phyloP scores from a whole-genome alignment of 441 rosid genomes.

The Syzygium malaccense region DNA sequence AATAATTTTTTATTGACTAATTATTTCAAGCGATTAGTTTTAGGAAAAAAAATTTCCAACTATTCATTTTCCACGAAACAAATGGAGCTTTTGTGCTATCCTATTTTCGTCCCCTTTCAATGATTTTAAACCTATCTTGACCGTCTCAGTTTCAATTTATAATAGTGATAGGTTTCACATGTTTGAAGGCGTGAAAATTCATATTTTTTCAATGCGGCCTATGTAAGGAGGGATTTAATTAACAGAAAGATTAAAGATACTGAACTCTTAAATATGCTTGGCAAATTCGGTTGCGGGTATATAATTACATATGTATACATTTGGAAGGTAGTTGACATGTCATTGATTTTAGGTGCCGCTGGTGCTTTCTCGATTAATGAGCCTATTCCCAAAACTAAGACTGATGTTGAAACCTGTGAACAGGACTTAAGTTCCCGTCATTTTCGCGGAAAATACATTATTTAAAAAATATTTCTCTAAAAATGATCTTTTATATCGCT shows the following conservation, averaged over 20 bases:
- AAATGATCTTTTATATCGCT: not conserved
- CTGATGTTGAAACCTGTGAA: not conserved
- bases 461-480: rapidly evolving
- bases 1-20: too few species aligned
- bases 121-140: not conserved
- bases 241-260: not conserved
- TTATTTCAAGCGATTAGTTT: too few species aligned
- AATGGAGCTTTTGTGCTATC: too few species aligned
- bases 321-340: not conserved
- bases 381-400: not conserved
- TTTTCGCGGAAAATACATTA: rapidly evolving
- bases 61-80: too few species aligned
- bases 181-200: not conserved
- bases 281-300: not conserved
- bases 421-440: rapidly evolving
- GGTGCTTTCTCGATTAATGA: not conserved
- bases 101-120: not conserved
- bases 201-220: not conserved
- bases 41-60: too few species aligned
- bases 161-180: not conserved
- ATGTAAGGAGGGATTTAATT: not conserved
- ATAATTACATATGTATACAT: not conserved
- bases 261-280: not conserved
- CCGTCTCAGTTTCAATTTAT: not conserved
- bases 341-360: not conserved